phyloP scores from a whole-genome alignment of 2,329 filamentous ascomycete genomes.

The Fusarium xylarioides region DNA sequence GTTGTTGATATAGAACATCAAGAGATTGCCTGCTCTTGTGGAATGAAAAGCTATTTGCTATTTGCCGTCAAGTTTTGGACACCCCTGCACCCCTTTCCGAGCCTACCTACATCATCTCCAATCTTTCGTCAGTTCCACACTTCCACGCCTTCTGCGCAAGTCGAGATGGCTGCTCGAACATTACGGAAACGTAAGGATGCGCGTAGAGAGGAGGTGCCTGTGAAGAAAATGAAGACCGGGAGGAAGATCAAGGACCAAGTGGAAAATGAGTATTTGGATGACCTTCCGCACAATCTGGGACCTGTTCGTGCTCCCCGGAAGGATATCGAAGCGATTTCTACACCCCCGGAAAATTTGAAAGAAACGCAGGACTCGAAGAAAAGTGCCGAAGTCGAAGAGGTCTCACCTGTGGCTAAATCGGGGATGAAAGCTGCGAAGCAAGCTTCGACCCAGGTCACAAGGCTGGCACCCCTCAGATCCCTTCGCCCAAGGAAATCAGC shows the following conservation, averaged over 20 bases:
- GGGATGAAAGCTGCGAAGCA: not conserved
- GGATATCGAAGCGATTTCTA: not conserved
- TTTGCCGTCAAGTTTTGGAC: not conserved
- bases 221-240: conserved; percentile 18
- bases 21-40: not conserved
- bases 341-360: not conserved
- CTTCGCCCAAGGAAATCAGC: conserved; percentile 23
- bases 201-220: not conserved
- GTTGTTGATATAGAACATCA: not conserved
- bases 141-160: not conserved
- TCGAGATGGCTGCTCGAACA: conserved; percentile 20
- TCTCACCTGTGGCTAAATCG: not conserved
- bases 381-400: not conserved
- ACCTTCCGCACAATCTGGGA: conserved; percentile 34
- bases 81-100: not conserved
- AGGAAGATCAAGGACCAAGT: not conserved
- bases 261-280: conserved; percentile 4
- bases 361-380: not conserved
- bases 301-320: conserved; percentile 8
- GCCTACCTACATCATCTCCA: not conserved
- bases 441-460: not conserved
- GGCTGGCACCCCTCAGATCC: conserved; percentile 7
- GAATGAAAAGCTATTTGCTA: conserved; percentile 3
- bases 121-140: not conserved
- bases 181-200: conserved; percentile 22